Evolutionary conservation across 1,284 basidiomycete genomes (phyloP).

Genomic region (Trametes pubescens): DNA sequence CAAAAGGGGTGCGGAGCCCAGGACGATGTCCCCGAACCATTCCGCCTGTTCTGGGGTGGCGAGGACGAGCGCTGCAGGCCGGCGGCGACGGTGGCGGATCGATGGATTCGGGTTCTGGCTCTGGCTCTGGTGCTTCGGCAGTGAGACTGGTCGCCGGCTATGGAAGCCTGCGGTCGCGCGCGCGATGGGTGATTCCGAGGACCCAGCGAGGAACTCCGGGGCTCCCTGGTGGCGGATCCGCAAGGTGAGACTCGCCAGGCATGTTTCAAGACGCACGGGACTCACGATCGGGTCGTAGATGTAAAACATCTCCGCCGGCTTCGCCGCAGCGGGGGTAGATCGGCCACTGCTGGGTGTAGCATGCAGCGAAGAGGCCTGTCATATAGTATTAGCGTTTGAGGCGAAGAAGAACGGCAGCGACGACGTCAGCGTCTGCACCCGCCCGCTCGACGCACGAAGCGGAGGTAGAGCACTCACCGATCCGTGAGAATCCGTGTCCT

Average conservation of each 20-base stretch:
- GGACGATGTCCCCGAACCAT: slow-evolving; percentile 14
- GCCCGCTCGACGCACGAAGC: neutral
- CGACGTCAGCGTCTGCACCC: slow-evolving; percentile 14
- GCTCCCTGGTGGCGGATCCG: slow-evolving; percentile 27
- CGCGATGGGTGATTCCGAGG: slow-evolving; percentile 33
- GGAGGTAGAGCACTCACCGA: slow-evolving; percentile 22
- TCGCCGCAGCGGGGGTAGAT: slow-evolving; percentile 2
- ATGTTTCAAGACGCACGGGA: slow-evolving; percentile 6
- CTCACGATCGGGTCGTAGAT: slow-evolving; percentile 36
- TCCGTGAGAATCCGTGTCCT: slow-evolving; percentile 17
- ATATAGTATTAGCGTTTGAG: slow-evolving; percentile 3
- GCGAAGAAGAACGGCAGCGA: slow-evolving; percentile 5
- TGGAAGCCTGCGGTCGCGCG: slow-evolving; percentile 30
- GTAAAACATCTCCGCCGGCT: slow-evolving; percentile 26
- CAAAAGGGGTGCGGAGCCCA: slow-evolving; percentile 10
- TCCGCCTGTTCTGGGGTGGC: slow-evolving; percentile 27
- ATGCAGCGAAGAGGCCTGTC: slow-evolving; percentile 7
- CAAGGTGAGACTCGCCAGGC: slow-evolving; percentile 3
- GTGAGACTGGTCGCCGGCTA: slow-evolving; percentile 15
- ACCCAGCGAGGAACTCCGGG: slow-evolving; percentile 37
- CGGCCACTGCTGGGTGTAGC: neutral
- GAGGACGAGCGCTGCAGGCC: slow-evolving; percentile 31
- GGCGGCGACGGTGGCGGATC: slow-evolving; percentile 20
- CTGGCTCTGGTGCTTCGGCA: slow-evolving; percentile 1
- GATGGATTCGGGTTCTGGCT: neutral